Evolutionary conservation across 225 moss, liverwort and hornwort species (phyloP).

Genomic region (Polytrichum commune): DNA sequence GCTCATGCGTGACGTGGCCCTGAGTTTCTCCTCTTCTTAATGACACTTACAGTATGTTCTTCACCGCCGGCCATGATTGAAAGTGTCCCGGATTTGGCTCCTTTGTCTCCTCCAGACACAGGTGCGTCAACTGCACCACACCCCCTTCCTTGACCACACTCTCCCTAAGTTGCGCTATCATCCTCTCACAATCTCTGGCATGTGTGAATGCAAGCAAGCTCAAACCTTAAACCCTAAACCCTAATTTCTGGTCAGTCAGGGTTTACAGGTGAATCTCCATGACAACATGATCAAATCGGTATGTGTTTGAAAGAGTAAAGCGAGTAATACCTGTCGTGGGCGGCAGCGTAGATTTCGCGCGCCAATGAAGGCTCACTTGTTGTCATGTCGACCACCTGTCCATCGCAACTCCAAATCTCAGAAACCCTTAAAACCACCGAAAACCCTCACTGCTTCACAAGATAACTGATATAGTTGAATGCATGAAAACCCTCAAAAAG

Average conservation of each 20-base stretch:
- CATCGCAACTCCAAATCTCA: no score
- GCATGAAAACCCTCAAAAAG: no score
- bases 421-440: no score
- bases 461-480: no score
- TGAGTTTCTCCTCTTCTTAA: neutral
- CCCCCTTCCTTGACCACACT: slow-evolving; percentile 40
- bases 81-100: slow-evolving; percentile 85
- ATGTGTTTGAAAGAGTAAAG: neutral
- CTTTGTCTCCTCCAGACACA: slow-evolving; percentile 97
- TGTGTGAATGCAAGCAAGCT: neutral
- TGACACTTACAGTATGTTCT: slow-evolving; percentile 50
- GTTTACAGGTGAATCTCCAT: neutral
- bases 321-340: slow-evolving; percentile 54
- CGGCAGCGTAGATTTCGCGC: slow-evolving; percentile 67
- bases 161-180: neutral
- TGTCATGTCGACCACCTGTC: slow-evolving; percentile 94
- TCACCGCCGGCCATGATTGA: slow-evolving; percentile 93
- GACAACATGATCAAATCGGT: neutral
- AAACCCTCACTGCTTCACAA: no score
- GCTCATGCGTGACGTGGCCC: no score
- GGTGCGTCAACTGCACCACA: slow-evolving; percentile 95
- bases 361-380: slow-evolving; percentile 95
- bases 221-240: neutral
- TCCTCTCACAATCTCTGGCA: neutral
- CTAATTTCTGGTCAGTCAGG: neutral